Conservation (phyloP, 2,329 filamentous ascomycete genomes). For the Stagonosporopsis cucurbitacearum region DNA sequence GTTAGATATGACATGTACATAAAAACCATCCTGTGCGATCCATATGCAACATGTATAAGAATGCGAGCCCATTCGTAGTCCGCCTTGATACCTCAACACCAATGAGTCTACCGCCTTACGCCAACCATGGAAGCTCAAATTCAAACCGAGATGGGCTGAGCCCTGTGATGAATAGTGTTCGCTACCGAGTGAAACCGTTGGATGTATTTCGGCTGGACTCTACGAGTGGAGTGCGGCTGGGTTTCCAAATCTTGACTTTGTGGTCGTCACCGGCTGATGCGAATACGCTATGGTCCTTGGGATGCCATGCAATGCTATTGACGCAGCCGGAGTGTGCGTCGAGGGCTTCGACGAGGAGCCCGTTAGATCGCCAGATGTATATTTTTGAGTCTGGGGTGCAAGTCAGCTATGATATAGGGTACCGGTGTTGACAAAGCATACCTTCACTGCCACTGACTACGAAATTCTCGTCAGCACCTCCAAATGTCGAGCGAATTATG, state of each 20-base stretch:
- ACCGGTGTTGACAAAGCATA: slow-evolving; percentile 49
- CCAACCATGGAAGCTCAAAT: slow-evolving; percentile 12
- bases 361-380: slow-evolving; percentile 90
- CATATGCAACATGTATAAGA: slow-evolving; percentile 9
- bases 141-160: not conserved
- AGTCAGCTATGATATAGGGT: not conserved
- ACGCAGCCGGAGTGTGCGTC: slow-evolving; percentile 79
- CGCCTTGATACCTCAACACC: not conserved
- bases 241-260: slow-evolving; percentile 77
- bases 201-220: slow-evolving; percentile 12
- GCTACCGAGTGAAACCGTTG: slow-evolving; percentile 34
- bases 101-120: not conserved
- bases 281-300: slow-evolving; percentile 80
- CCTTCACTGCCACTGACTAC: slow-evolving; percentile 91
- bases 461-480: slow-evolving; percentile 90
- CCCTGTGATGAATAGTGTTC: not conserved
- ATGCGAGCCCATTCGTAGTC: not conserved
- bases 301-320: slow-evolving; percentile 90
- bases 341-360: slow-evolving; percentile 75
- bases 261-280: slow-evolving; percentile 90
- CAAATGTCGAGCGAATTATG: slow-evolving; percentile 83
- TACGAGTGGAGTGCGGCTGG: slow-evolving; percentile 22
- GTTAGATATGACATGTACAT: slow-evolving; percentile 7
- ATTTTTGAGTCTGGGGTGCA: slow-evolving; percentile 66
- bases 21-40: slow-evolving; percentile 4